phyloP scores from a whole-genome alignment of 306 rosid genomes.

The Alnus glutinosa region DNA sequence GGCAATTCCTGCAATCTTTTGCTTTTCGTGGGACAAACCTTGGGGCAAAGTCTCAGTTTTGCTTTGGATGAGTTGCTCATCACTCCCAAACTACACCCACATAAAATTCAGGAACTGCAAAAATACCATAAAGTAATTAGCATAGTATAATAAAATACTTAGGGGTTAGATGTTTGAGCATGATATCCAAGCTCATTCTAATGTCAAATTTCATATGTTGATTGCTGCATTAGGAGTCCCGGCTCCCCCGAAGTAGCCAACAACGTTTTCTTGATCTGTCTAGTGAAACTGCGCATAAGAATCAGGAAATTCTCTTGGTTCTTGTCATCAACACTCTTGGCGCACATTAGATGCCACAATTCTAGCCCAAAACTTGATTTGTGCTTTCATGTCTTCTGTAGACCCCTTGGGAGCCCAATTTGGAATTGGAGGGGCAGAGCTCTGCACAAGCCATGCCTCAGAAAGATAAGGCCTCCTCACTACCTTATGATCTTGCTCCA shows the following conservation, averaged over 20 bases:
- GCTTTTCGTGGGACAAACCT: background rate
- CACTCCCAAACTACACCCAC: background rate
- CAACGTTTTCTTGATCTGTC: too few relatives aligned
- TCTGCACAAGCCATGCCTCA: conserved; percentile 79
- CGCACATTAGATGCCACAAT: conserved; percentile 77
- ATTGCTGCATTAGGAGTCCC: background rate
- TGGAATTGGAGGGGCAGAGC: conserved; percentile 60
- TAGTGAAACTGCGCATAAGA: too few relatives aligned
- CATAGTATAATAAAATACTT: background rate
- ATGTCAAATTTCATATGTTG: background rate
- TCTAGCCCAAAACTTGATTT: conserved; percentile 92
- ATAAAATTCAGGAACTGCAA: background rate
- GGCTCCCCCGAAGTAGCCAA: too few relatives aligned
- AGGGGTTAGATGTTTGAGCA: background rate
- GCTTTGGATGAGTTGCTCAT: background rate
- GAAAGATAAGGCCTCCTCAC: conserved; percentile 80
- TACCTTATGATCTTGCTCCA: conserved; percentile 36
- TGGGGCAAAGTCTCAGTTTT: background rate
- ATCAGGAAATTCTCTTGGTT: too few relatives aligned
- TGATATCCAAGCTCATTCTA: background rate
- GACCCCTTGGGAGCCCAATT: conserved; percentile 52
- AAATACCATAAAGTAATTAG: background rate
- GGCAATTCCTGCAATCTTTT: background rate
- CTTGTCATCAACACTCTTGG: conserved; percentile 41
- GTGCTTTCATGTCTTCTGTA: conserved; percentile 63